phyloP scores from a whole-genome alignment of 768 basidiomycete species.

The Lentinula raphanica region DNA sequence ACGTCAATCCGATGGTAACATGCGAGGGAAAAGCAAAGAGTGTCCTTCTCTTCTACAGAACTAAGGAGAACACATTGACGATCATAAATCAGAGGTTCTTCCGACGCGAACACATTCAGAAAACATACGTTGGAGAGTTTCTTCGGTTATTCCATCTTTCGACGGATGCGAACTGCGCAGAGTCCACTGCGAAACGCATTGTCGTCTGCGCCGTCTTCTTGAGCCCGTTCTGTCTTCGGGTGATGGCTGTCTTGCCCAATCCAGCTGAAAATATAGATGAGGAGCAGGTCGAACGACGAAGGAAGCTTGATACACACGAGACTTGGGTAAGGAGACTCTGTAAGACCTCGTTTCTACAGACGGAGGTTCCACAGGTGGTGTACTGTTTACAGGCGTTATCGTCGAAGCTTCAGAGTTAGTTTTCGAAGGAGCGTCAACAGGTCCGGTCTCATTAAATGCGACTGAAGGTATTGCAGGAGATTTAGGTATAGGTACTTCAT shows the following conservation, averaged over 20 bases:
- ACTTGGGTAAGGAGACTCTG: neutral
- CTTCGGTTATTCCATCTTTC: neutral
- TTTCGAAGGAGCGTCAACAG: neutral
- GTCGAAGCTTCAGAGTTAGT: neutral
- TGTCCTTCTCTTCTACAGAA: neutral
- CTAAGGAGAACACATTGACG: neutral
- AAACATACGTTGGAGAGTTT: neutral
- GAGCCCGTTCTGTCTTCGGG: neutral
- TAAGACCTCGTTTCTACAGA: neutral
- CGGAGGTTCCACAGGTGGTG: too few relatives aligned
- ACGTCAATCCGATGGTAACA: constrained; percentile 1
- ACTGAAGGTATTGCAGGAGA: neutral
- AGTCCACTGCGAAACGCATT: neutral
- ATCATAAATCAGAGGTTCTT: neutral
- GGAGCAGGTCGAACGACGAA: too few relatives aligned
- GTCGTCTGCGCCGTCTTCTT: neutral
- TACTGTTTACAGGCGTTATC: neutral
- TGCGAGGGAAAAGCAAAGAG: constrained; percentile 3
- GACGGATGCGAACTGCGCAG: neutral
- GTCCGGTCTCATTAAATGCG: neutral
- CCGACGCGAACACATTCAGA: neutral
- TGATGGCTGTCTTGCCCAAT: neutral
- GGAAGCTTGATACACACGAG: neutral
- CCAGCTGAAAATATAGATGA: neutral
- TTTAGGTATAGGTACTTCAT: too few relatives aligned